Evolutionary conservation across 306 rosid genomes (phyloP), one percentile per base, ranked within the genome.

Genomic region (Quercus mongolica): DNA sequence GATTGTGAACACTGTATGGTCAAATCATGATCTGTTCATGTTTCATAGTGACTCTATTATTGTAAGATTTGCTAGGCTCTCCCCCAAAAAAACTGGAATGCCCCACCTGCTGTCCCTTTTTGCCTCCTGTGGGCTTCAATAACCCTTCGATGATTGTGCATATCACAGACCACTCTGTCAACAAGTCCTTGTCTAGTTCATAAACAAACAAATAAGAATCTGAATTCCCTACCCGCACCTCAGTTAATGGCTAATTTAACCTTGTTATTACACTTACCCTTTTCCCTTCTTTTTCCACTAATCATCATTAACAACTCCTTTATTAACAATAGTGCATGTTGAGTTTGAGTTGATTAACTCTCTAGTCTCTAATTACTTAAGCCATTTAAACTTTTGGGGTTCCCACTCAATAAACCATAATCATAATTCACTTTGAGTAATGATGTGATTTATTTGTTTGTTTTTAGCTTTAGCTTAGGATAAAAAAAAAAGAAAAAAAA

Each of bases 101-200:
- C 74, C 89, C 97, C 89, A 90, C 93, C 65, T 82, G 91, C 87
- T 83, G 85, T 85, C 88, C 80, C 85, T 85, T 86, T 87, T 86
- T 75, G 87, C 88, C 88, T 74, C 87, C 81, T 82, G 94, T 87
- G 88, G 91, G 91, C 88, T 92, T 90, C 89, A 90, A 88, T 90
- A 89, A 86, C 85, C 83, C 91, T 82, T 85, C 78, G 93, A 87
- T 90, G 94, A 92, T 86, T 85, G 72, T 71, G 92, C 85, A 88
- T 77, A 87, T 88, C 89, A 87, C 85, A 86, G 86, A 86, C 82
- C 89, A 69, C 71, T 80, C 86, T 90, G 92, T 90, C 90, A 89
- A 83, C 76, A 83, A 83, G 89, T 86, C 88, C 54, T 88, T 86
- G 94, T 89, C 95, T 75, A 33, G 56, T 88, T 54, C 90, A 86